phyloP scores from a whole-genome alignment of 2,329 filamentous ascomycete genomes.

The Diplodia corticola region DNA sequence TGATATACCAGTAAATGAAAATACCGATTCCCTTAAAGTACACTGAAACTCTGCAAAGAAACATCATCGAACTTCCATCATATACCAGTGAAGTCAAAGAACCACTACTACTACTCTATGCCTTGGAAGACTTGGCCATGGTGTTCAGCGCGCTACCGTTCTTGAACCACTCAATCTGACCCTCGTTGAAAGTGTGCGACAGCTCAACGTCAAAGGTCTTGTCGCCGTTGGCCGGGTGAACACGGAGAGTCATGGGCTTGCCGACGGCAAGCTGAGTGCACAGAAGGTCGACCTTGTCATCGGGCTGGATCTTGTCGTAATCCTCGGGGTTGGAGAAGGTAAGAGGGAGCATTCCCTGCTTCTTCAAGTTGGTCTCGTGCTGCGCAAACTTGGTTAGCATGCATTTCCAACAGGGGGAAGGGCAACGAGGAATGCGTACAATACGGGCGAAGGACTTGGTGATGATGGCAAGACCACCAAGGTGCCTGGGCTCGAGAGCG shows the following conservation, averaged over 20 bases:
- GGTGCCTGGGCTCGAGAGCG: conserved; percentile 93
- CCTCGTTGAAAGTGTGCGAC: conserved; percentile 95
- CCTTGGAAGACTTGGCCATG: conserved; percentile 74
- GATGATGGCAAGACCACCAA: conserved; percentile 96
- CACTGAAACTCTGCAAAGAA: no score
- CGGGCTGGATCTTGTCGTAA: conserved; percentile 94
- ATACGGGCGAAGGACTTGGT: conserved; percentile 96
- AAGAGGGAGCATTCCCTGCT: conserved; percentile 99
- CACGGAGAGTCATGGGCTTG: conserved; percentile 86
- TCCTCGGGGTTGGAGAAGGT: conserved; percentile 93
- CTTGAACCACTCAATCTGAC: conserved; percentile 99
- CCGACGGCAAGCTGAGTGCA: conserved; percentile 88
- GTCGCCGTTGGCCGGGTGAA: conserved; percentile 83
- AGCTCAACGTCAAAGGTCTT: conserved; percentile 78
- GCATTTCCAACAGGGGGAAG: no score
- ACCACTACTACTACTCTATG: conserved; percentile 8
- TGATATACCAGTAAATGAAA: no score
- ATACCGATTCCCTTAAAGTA: conserved; percentile 20
- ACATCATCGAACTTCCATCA: no score
- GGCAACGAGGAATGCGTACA: conserved; percentile 40
- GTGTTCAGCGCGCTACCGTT: conserved; percentile 97
- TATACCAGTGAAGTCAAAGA: conserved; percentile 6
- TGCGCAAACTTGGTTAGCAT: conserved; percentile 29
- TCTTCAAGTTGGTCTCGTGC: conserved; percentile 99
- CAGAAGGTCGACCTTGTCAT: conserved; percentile 88